Conservation (phyloP, 2,329 filamentous ascomycete species). For the Fusarium chlamydosporum region DNA sequence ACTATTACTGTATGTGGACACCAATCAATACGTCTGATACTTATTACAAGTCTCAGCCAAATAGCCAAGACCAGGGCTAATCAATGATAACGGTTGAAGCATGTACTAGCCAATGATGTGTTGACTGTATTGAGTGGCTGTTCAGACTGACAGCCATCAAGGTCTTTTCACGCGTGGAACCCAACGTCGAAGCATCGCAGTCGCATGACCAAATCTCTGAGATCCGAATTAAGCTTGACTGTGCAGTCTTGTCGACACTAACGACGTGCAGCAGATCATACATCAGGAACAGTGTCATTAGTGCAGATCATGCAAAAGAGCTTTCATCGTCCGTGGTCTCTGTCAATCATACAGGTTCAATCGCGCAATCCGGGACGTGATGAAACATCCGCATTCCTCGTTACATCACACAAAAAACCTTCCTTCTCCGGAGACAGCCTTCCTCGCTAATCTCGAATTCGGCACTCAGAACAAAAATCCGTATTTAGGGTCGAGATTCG, state of each 20-base stretch:
- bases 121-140: no score
- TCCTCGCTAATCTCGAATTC: constrained; percentile 6
- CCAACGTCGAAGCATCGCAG: no score
- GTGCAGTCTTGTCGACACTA: neutral
- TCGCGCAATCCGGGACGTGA: neutral
- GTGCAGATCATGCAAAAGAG: neutral
- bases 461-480: constrained; percentile 14
- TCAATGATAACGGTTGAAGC: neutral
- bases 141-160: neutral
- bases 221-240: no score
- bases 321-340: no score
- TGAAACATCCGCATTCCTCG: neutral
- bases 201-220: neutral
- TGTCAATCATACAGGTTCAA: neutral
- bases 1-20: neutral
- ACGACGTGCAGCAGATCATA: neutral
- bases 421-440: constrained; percentile 8
- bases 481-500: neutral
- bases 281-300: neutral
- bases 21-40: neutral
- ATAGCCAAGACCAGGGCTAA: accelerated
- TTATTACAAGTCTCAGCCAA: neutral
- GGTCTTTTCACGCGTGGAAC: neutral
- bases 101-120: no score
- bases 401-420: neutral